Percentiles rank a stretch among this genome's conserved stretches.
phyloP scores from a whole-genome alignment of 176 grass and related monocot genomes.

The Musa acuminata region DNA sequence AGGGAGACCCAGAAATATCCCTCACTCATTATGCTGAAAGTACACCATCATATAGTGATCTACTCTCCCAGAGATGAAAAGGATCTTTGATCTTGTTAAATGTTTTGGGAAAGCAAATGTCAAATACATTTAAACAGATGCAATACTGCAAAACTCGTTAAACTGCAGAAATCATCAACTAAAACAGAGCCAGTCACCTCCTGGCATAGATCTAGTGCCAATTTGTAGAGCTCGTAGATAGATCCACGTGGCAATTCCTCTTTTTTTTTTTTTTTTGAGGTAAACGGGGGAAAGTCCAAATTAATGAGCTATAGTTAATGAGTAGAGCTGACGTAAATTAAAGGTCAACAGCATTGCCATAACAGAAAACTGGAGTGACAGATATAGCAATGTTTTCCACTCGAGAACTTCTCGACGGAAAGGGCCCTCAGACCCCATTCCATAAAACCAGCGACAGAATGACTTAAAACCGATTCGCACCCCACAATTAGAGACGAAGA shows the following conservation, averaged over 20 bases:
- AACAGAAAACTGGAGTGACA: no score
- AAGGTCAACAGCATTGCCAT: no score
- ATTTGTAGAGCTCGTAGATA: background rate
- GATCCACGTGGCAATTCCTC: background rate
- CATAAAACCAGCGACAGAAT: no score
- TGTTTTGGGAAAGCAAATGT: background rate
- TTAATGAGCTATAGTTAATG: background rate
- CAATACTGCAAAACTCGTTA: background rate
- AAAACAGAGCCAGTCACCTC: background rate
- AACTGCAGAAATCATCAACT: background rate
- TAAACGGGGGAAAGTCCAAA: background rate
- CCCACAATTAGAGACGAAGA: no score
- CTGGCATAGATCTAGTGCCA: background rate
- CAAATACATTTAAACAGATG: background rate
- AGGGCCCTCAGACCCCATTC: no score
- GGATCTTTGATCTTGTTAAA: background rate
- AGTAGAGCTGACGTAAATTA: background rate
- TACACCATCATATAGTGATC: background rate
- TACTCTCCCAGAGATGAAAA: background rate
- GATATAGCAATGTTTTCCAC: no score
- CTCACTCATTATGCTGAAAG: background rate
- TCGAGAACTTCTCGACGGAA: no score
- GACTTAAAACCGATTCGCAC: no score
- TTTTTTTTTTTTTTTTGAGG: no score
- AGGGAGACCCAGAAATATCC: background rate